phyloP scores from a whole-genome alignment of 2,329 filamentous ascomycete species.

The Alternaria gansuensis region DNA sequence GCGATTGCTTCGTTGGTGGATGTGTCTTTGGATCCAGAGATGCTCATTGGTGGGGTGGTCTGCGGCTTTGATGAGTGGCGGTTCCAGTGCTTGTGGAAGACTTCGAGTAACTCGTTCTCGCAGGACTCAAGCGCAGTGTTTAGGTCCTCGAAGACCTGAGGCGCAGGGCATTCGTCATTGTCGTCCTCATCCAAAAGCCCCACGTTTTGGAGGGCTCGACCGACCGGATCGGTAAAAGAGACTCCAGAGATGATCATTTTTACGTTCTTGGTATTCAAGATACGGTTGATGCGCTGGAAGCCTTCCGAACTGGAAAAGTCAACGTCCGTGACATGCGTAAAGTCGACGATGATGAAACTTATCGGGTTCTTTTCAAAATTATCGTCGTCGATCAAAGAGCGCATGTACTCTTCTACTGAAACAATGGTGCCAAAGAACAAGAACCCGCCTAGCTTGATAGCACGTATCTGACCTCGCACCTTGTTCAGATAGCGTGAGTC shows the following conservation, averaged over 20 bases:
- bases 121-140: slow-evolving; percentile 94
- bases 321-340: slow-evolving; percentile 87
- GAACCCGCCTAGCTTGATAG: slow-evolving; percentile 91
- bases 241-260: slow-evolving; percentile 85
- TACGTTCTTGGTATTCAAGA: slow-evolving; percentile 79
- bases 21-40: slow-evolving; percentile 30
- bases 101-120: slow-evolving; percentile 88
- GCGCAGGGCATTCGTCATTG: slow-evolving; percentile 63
- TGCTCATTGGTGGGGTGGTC: slow-evolving; percentile 49
- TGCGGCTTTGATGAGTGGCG: slow-evolving; percentile 50
- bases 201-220: slow-evolving; percentile 80
- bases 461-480: slow-evolving; percentile 85
- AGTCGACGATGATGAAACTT: slow-evolving; percentile 87
- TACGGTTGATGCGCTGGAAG: slow-evolving; percentile 88
- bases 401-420: slow-evolving; percentile 88
- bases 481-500: slow-evolving; percentile 87
- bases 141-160: slow-evolving; percentile 80
- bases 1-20: slow-evolving; percentile 25
- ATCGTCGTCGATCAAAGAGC: slow-evolving; percentile 81
- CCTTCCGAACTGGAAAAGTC: slow-evolving; percentile 97
- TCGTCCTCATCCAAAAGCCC: slow-evolving; percentile 79
- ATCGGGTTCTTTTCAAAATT: slow-evolving; percentile 81
- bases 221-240: slow-evolving; percentile 76
- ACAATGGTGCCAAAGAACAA: slow-evolving; percentile 99
- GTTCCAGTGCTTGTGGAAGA: slow-evolving; percentile 59